Evolutionary conservation across 768 basidiomycete species (phyloP).

Genomic region (Tulasnella sp.): DNA sequence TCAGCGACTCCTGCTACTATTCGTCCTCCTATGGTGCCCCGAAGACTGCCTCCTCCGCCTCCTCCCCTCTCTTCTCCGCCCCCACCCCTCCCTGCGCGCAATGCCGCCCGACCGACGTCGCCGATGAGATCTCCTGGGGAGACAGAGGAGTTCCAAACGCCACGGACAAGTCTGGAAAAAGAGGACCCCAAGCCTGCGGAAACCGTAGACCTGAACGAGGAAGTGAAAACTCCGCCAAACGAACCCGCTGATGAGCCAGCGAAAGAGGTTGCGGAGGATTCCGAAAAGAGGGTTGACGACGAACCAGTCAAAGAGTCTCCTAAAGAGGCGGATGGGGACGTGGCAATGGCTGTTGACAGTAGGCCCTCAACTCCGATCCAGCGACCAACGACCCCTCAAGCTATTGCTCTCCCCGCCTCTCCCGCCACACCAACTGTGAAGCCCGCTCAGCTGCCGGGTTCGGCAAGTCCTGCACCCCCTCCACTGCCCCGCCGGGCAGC

Average conservation of each 20-base stretch:
- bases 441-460: not conserved
- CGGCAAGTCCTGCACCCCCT: constrained; percentile 19
- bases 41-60: not conserved
- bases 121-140: not conserved
- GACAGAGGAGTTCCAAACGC: not conserved
- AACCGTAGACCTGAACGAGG: constrained; percentile 1
- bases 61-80: constrained; percentile 6
- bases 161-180: not conserved
- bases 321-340: no score
- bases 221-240: not conserved
- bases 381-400: constrained; percentile 21
- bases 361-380: constrained; percentile 5
- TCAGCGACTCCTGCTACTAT: no score
- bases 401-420: constrained; percentile 22
- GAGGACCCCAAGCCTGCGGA: not conserved
- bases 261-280: no score
- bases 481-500: constrained; percentile 23
- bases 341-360: not conserved
- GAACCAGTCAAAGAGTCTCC: no score
- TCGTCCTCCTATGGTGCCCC: not conserved
- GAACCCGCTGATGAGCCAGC: not conserved
- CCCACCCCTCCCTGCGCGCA: constrained; percentile 10
- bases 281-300: no score
- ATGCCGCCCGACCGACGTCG: not conserved
- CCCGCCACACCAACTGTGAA: constrained; percentile 10